phyloP scores from a whole-genome alignment of 495 filamentous ascomycete species.

The Hypoxylon cercidicola region DNA sequence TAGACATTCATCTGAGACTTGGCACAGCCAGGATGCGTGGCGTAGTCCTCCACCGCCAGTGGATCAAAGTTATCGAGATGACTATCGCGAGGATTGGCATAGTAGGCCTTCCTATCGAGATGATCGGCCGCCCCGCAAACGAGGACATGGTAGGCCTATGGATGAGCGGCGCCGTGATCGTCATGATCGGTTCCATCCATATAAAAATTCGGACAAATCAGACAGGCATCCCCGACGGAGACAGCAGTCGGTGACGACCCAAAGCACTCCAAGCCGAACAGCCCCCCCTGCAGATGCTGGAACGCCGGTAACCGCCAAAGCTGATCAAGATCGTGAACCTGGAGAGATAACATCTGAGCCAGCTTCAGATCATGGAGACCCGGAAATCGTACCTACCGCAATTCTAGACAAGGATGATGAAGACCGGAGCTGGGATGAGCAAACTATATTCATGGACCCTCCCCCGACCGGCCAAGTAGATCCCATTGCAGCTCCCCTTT shows the following conservation, averaged over 20 bases:
- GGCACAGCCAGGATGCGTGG: constrained; percentile 32
- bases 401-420: constrained; percentile 45
- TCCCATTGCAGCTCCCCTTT: constrained; percentile 56
- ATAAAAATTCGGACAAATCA: constrained; percentile 37
- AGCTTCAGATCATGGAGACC: constrained; percentile 20
- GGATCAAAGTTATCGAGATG: constrained; percentile 23
- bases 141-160: constrained; percentile 21
- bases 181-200: constrained; percentile 34
- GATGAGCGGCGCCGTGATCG: constrained; percentile 38
- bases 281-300: constrained; percentile 8
- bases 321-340: constrained; percentile 36
- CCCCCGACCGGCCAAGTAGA: constrained; percentile 48
- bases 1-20: constrained; percentile 26
- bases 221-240: constrained; percentile 30
- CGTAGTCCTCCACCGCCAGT: constrained; percentile 18
- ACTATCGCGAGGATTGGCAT: constrained; percentile 29
- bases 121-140: constrained; percentile 27
- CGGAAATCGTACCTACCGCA: constrained; percentile 2
- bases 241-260: constrained; percentile 10
- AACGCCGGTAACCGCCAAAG: constrained; percentile 19
- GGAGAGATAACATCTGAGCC: constrained; percentile 41
- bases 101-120: constrained; percentile 28
- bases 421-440: constrained; percentile 53
- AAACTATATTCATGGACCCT: constrained; percentile 51
- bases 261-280: constrained; percentile 8